Evolutionary conservation across 2,329 filamentous ascomycete species (phyloP).

Genomic region (Botrytis sinoallii): DNA sequence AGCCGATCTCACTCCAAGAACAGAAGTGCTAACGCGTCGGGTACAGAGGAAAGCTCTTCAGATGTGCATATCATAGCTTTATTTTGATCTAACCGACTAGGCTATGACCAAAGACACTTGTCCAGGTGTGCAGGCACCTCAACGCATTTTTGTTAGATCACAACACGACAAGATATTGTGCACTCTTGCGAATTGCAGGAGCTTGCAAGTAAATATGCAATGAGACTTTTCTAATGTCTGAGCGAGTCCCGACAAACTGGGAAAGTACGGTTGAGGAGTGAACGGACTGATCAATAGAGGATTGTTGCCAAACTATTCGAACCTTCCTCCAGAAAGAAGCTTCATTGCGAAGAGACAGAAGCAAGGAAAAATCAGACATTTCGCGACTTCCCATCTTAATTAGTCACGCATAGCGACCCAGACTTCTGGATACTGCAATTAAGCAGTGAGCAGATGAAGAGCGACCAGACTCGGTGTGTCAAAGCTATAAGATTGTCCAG

Average conservation of each 20-base stretch:
- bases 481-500: background rate
- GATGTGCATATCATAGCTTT: background rate
- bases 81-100: background rate
- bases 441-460: background rate
- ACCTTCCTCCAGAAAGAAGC: background rate
- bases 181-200: background rate
- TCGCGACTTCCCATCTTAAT: background rate
- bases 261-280: background rate
- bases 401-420: background rate
- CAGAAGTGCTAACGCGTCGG: background rate
- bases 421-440: background rate
- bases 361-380: no score
- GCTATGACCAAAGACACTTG: background rate
- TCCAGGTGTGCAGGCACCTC: background rate
- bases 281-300: background rate
- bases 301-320: background rate
- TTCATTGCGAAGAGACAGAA: background rate
- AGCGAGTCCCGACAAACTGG: background rate
- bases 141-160: background rate
- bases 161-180: background rate
- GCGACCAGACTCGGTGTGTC: background rate
- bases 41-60: background rate
- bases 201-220: background rate
- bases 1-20: background rate
- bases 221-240: background rate